Evolutionary conservation across 2,329 filamentous ascomycete genomes (phyloP).

Genomic region (Fusarium ambrosium): DNA sequence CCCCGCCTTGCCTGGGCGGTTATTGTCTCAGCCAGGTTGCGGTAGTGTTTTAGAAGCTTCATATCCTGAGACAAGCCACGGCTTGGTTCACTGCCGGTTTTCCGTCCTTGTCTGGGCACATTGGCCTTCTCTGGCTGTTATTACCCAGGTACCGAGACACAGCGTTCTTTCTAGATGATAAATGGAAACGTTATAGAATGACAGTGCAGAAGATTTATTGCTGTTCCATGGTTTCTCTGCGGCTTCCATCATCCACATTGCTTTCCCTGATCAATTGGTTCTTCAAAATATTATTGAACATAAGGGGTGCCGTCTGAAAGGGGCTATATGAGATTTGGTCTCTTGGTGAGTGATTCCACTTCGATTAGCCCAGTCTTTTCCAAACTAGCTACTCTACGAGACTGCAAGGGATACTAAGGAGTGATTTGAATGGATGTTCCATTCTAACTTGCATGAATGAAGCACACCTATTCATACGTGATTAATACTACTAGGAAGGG

Average conservation of each 20-base stretch:
- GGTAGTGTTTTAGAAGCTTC: background rate
- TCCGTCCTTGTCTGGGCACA: background rate
- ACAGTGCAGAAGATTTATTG: no score
- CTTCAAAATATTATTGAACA: background rate
- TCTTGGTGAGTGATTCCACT: background rate
- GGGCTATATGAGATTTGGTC: background rate
- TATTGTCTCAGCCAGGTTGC: background rate
- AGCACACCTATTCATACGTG: background rate
- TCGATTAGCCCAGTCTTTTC: background rate
- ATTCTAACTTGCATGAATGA: background rate
- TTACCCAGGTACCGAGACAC: background rate
- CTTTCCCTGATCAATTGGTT: background rate
- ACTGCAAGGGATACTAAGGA: no score
- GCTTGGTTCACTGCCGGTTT: background rate
- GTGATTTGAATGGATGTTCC: no score
- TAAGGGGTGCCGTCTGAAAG: background rate
- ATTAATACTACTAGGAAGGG: background rate
- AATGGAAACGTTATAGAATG: background rate
- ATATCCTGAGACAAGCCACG: background rate
- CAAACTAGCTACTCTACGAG: no score
- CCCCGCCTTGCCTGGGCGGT: background rate
- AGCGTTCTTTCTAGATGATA: background rate
- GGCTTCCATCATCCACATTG: no score
- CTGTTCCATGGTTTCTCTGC: no score
- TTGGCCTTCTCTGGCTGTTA: background rate